Evolutionary conservation across 129 eudicot genomes (phyloP), one percentile per base, ranked within the genome.

Genomic region (Cynara cardunculus): DNA sequence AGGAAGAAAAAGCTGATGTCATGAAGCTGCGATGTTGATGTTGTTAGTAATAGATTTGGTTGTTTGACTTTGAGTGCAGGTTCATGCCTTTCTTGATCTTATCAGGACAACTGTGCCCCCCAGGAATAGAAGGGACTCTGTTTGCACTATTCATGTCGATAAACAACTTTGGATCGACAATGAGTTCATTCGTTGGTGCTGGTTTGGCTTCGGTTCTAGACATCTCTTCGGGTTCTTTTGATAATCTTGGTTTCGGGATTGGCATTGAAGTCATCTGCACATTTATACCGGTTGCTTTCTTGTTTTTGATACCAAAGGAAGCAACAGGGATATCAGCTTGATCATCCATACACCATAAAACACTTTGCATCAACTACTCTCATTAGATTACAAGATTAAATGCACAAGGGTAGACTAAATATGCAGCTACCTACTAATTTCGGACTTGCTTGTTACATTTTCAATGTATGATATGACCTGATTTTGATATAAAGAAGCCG

Each of bases 61-160:
- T 82, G 70, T 46, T 61, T n/a, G n/a, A n/a, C n/a, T n/a, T 39
- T 22, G 53, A 46, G 37, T 83, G 81, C 93, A 94, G 99, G 94
- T 89, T 92, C 82, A 94, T 94, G 99, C 99, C 99, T 8, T 94
- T 94, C 81, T 81, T 94, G 76, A 92, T 94, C 83, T 81, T 94
- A 84, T 94, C 99, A 3, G 99, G 99, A 35, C 94, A 94, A 80
- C 88, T 94, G 16, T 94, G 99, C 83, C 99, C 99, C 25, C 97
- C 99, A 18, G 97, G 99, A 25, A 89, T 94, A 25, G 99, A 94
- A 88, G 99, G 99, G 89, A 94, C 97, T 46, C 78, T 94, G 32
- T 94, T 94, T 72, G 96, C 99, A 7, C 93, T 94, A 72, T 94
- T 92, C 84, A 94, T 94, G 97, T 94, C 97, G 13, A 92, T 94